phyloP scores from a whole-genome alignment of 2,329 filamentous ascomycete species.

The Cytospora piceicola region DNA sequence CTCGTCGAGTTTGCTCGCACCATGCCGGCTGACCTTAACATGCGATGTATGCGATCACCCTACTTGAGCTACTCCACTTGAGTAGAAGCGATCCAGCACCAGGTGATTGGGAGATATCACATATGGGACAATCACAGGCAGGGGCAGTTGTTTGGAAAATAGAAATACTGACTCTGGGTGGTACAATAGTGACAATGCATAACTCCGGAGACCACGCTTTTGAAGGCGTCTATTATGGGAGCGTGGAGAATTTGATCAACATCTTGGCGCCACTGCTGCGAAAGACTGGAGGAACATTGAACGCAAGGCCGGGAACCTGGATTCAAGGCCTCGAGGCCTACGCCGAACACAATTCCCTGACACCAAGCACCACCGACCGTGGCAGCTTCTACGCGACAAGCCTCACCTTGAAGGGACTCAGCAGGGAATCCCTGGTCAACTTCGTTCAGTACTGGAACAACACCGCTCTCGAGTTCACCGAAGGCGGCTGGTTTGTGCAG shows the following conservation, averaged over 20 bases:
- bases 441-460: slow-evolving; percentile 46
- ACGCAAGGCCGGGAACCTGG: slow-evolving; percentile 36
- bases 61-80: slow-evolving; percentile 33
- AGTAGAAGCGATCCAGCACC: too few species aligned
- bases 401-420: slow-evolving; percentile 44
- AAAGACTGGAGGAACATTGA: slow-evolving; percentile 18
- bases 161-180: slow-evolving; percentile 4
- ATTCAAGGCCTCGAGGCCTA: slow-evolving; percentile 40
- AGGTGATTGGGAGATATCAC: too few species aligned
- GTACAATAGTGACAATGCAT: slow-evolving; percentile 39
- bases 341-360: slow-evolving; percentile 33
- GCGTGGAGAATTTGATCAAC: slow-evolving; percentile 25
- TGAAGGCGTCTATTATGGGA: slow-evolving; percentile 39
- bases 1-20: slow-evolving; percentile 39
- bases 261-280: slow-evolving; percentile 7
- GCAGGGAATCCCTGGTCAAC: slow-evolving; percentile 40
- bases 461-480: slow-evolving; percentile 34
- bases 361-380: slow-evolving; percentile 39
- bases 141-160: background rate
- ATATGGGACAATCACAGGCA: background rate
- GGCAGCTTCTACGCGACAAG: slow-evolving; percentile 50
- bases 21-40: slow-evolving; percentile 48
- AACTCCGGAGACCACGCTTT: slow-evolving; percentile 43
- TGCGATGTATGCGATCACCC: slow-evolving; percentile 45
- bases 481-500: slow-evolving; percentile 48